A percentile compares a stretch with the other conserved stretches of the same genome.
Conservation (phyloP, 2,329 filamentous ascomycete genomes). For the Penicillium corylophilum region DNA sequence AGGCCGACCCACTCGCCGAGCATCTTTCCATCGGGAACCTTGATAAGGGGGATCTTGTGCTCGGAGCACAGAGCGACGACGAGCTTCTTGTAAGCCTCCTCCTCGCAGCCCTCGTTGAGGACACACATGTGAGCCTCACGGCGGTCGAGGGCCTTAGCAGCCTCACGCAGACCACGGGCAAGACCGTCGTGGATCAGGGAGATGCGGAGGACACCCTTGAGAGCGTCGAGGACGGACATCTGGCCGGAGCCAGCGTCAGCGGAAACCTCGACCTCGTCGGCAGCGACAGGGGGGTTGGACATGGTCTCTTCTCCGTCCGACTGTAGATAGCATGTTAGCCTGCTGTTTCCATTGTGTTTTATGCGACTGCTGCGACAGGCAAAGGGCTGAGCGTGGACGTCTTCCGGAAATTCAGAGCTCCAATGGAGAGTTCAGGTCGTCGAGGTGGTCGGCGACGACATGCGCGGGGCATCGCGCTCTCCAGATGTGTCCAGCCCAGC, state of each 20-base stretch:
- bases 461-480: neutral
- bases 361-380: neutral
- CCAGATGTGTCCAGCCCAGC: conserved; percentile 2
- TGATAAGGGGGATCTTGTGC: conserved; percentile 99
- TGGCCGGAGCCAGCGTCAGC: conserved; percentile 74
- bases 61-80: conserved; percentile 97
- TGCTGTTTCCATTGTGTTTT: neutral
- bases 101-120: conserved; percentile 99
- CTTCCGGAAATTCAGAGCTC: neutral
- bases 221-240: conserved; percentile 97
- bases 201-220: conserved; percentile 98
- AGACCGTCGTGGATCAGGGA: conserved; percentile 99
- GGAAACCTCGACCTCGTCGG: conserved; percentile 90
- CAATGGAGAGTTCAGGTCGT: neutral
- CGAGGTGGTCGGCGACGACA: neutral
- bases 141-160: conserved; percentile 96
- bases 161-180: conserved; percentile 96
- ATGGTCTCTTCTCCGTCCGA: conserved; percentile 99
- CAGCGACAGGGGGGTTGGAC: conserved; percentile 66
- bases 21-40: conserved; percentile 99
- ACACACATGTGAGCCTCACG: conserved; percentile 99
- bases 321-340: conserved; percentile 50
- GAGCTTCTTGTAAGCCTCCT: conserved; percentile 99
- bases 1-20: conserved; percentile 99
- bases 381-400: neutral